phyloP scores from a whole-genome alignment of 2,329 filamentous ascomycete species.

The Alternaria infectoria region DNA sequence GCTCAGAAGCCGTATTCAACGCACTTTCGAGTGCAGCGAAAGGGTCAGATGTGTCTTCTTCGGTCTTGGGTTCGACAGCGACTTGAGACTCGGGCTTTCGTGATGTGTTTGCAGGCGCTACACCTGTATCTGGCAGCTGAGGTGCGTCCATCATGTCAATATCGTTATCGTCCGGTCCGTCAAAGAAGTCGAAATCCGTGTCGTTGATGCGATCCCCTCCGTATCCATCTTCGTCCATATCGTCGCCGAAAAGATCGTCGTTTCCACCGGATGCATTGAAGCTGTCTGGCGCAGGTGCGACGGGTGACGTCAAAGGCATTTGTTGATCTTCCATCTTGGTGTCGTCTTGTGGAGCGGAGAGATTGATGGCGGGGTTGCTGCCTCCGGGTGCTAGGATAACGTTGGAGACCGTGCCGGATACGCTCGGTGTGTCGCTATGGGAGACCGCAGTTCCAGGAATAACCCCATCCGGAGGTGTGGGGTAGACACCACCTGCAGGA shows the following conservation, averaged over 20 bases:
- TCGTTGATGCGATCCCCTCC: conserved; percentile 79
- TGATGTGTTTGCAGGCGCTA: conserved; percentile 1
- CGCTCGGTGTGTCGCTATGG: conserved; percentile 36
- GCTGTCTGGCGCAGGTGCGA: conserved; percentile 28
- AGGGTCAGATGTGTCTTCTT: conserved; percentile 36
- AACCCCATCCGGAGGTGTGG: conserved; percentile 50
- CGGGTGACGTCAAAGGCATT: conserved; percentile 32
- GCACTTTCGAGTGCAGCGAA: conserved; percentile 39
- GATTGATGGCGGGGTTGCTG: conserved; percentile 40
- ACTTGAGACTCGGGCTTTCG: not conserved
- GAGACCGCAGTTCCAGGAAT: conserved; percentile 37
- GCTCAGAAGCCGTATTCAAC: conserved; percentile 20
- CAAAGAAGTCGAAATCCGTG: conserved; percentile 84
- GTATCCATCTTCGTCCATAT: conserved; percentile 73
- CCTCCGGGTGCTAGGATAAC: conserved; percentile 38
- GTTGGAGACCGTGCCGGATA: conserved; percentile 33
- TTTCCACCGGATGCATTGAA: conserved; percentile 32
- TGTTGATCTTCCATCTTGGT: conserved; percentile 25
- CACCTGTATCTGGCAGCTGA: conserved; percentile 21
- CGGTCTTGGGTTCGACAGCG: conserved; percentile 10
- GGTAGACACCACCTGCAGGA: conserved; percentile 47
- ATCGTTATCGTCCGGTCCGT: conserved; percentile 62
- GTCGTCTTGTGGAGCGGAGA: conserved; percentile 37
- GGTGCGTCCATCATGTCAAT: conserved; percentile 43
- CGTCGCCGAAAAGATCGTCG: conserved; percentile 70